These are phyloP conservation scores for Prunus mume DNA, from an alignment of 306 rosid species.

Conservation along the genomic window DNA sequence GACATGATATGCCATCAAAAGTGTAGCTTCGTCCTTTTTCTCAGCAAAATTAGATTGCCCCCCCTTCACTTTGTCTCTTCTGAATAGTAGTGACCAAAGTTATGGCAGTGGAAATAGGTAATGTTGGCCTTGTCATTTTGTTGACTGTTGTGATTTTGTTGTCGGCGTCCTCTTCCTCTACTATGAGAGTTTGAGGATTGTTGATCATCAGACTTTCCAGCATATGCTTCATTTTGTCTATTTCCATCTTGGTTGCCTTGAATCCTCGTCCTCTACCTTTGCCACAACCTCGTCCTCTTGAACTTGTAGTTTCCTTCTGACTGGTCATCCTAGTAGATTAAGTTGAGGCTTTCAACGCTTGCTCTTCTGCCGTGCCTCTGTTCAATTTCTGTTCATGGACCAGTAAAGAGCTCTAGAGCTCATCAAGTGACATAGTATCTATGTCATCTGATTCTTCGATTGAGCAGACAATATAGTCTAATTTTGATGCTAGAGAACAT, in stretches of 20 bases:
- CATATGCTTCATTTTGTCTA: not conserved
- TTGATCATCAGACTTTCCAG: not conserved
- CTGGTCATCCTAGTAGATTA: rapidly evolving
- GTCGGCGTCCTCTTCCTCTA: not conserved
- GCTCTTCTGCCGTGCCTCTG: too few species aligned
- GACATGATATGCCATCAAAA: not conserved
- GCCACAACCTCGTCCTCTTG: not conserved
- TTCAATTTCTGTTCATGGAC: too few species aligned
- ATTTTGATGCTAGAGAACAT: too few species aligned
- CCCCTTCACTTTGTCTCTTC: not conserved
- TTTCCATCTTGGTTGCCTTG: not conserved
- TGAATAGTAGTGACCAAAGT: constrained; percentile 2
- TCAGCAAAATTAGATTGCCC: not conserved
- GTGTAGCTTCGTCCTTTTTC: not conserved
- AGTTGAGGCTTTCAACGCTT: too few species aligned
- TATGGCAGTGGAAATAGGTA: not conserved
- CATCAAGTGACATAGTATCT: too few species aligned
- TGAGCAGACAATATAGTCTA: too few species aligned
- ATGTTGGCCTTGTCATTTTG: not conserved
- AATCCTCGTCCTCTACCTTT: not conserved
- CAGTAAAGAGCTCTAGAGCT: too few species aligned
- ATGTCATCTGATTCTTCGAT: too few species aligned
- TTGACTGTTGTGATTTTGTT: not conserved
- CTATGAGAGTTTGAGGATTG: not conserved
- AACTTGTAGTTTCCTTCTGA: too few species aligned